Conservation (phyloP, 2,329 filamentous ascomycete species). For the Hymenoscyphus linearis region DNA sequence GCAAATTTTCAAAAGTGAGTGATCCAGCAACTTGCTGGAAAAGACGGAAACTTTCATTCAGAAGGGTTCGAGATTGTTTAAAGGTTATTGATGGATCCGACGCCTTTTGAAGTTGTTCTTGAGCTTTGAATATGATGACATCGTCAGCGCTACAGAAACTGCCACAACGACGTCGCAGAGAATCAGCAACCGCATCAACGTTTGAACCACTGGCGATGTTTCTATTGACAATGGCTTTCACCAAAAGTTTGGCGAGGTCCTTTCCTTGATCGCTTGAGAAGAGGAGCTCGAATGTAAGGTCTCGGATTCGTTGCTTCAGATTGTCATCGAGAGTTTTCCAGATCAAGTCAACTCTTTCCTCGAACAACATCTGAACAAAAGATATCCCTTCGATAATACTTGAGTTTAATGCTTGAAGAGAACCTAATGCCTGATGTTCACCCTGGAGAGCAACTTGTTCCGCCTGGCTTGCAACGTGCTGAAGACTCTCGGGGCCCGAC, state of each 20-base stretch:
- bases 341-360: conserved; percentile 88
- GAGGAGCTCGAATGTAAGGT: conserved; percentile 80
- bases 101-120: conserved; percentile 87
- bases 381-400: conserved; percentile 95
- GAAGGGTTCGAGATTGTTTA: conserved; percentile 69
- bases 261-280: conserved; percentile 77
- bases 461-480: conserved; percentile 71
- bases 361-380: conserved; percentile 90
- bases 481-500: conserved; percentile 82
- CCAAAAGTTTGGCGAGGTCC: conserved; percentile 86
- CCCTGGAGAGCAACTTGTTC: conserved; percentile 90
- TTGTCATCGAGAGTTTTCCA: conserved; percentile 68
- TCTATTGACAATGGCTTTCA: conserved; percentile 96
- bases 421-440: conserved; percentile 88
- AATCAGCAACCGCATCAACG: conserved; percentile 94
- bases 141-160: conserved; percentile 98
- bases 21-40: conserved; percentile 86
- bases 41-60: conserved; percentile 83
- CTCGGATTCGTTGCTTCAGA: conserved; percentile 62
- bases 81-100: conserved; percentile 71
- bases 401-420: conserved; percentile 76
- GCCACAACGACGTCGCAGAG: conserved; percentile 84
- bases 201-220: conserved; percentile 97
- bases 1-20: conserved; percentile 74
- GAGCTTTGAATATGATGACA: conserved; percentile 96